These are phyloP conservation scores for Apiospora rasikravindrae DNA, from an alignment of 2,329 filamentous ascomycete genomes.

Conservation along the genomic window DNA sequence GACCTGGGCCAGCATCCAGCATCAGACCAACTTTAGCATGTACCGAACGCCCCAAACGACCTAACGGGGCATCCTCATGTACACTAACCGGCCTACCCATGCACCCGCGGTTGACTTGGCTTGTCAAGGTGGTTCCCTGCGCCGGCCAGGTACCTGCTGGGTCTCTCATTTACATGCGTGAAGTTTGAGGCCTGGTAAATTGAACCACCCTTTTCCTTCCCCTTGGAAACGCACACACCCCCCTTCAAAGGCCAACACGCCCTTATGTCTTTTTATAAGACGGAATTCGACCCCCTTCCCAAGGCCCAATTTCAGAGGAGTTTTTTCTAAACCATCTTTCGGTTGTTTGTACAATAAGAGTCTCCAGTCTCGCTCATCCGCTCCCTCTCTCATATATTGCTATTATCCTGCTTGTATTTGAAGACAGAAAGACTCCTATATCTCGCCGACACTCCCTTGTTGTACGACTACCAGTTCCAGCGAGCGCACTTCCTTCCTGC, in stretches of 20 bases:
- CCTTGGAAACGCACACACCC: conserved; percentile 21
- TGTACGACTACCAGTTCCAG: conserved; percentile 23
- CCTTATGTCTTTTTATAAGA: conserved; percentile 23
- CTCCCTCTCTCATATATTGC: conserved; percentile 16
- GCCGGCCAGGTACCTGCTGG: conserved; percentile 20
- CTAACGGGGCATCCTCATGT: conserved; percentile 15
- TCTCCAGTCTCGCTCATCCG: conserved; percentile 13
- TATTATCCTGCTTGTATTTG: conserved; percentile 17
- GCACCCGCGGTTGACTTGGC: conserved; percentile 18
- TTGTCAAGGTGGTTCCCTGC: conserved; percentile 21
- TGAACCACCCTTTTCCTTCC: conserved; percentile 23
- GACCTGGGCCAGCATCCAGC: too few relatives aligned
- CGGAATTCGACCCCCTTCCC: conserved; percentile 24
- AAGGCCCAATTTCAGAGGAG: conserved; percentile 21
- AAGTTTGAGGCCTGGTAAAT: conserved; percentile 25
- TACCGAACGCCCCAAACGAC: conserved; percentile 14
- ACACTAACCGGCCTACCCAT: conserved; percentile 12
- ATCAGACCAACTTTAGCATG: conserved; percentile 15
- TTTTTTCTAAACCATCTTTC: conserved; percentile 20
- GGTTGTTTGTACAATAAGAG: conserved; percentile 24
- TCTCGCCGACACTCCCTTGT: conserved; percentile 21
- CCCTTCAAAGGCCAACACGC: conserved; percentile 16
- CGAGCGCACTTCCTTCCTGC: conserved; percentile 20
- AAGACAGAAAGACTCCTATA: conserved; percentile 10
- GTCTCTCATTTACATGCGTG: conserved; percentile 25